phyloP scores from a whole-genome alignment of 192 early-diverging fungal genomes.

The Entrophospora sp. region DNA sequence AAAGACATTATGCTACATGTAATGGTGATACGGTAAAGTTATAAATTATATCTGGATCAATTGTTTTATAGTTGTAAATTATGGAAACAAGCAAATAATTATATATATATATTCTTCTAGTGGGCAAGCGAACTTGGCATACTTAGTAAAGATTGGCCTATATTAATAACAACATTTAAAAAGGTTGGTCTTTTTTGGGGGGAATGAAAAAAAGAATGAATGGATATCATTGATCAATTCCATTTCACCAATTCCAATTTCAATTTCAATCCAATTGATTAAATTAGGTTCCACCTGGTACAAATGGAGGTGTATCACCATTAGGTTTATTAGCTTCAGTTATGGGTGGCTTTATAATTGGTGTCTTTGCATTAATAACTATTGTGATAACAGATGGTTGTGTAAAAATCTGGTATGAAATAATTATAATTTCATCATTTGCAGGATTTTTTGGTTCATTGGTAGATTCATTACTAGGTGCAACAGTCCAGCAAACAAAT shows the following conservation, averaged over 20 bases:
- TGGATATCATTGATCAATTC: too few relatives aligned
- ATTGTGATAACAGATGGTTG: slow-evolving; percentile 39
- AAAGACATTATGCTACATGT: slow-evolving; percentile 46
- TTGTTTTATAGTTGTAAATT: neutral
- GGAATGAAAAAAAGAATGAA: too few relatives aligned
- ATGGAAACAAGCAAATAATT: neutral
- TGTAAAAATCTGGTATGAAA: slow-evolving; percentile 27
- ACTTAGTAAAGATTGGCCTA: slow-evolving; percentile 61
- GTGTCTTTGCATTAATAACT: slow-evolving; percentile 46
- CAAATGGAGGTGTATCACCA: slow-evolving; percentile 76
- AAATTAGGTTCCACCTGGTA: slow-evolving; percentile 75
- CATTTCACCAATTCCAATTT: too few relatives aligned
- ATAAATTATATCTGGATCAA: neutral
- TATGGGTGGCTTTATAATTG: slow-evolving; percentile 64
- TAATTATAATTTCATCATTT: slow-evolving; percentile 48
- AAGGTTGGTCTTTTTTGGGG: too few relatives aligned
- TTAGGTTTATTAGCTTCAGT: slow-evolving; percentile 72
- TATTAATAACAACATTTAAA: slow-evolving; percentile 68
- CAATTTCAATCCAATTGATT: neutral
- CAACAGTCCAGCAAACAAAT: slow-evolving; percentile 64
- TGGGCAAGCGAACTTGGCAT: slow-evolving; percentile 90
- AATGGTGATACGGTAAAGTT: slow-evolving; percentile 47
- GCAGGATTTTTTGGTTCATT: slow-evolving; percentile 71
- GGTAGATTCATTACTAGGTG: slow-evolving; percentile 82
- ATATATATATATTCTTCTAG: slow-evolving; percentile 20